A percentile compares a stretch with the other conserved stretches of the same genome.
These are phyloP conservation scores for Celoporthe dispersa DNA, from an alignment of 2,329 filamentous ascomycete genomes.

Conservation along the genomic window DNA sequence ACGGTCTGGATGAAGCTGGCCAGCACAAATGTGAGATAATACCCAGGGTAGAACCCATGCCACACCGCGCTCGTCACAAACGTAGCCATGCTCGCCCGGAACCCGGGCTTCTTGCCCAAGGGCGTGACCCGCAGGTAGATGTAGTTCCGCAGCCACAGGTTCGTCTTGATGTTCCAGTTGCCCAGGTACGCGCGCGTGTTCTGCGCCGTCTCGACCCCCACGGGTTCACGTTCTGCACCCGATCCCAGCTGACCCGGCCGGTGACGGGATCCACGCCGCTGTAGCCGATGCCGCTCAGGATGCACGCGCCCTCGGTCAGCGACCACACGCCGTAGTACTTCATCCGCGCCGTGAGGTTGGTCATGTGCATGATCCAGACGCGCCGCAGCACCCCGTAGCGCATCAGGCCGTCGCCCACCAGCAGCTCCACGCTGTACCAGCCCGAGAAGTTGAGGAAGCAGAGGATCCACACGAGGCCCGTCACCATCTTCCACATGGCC, in stretches of 20 bases:
- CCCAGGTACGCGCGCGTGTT: slow-evolving; percentile 92
- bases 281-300: slow-evolving; percentile 90
- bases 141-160: slow-evolving; percentile 94
- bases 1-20: slow-evolving; percentile 90
- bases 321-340: slow-evolving; percentile 99
- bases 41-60: slow-evolving; percentile 98
- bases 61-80: slow-evolving; percentile 95
- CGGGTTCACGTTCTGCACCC: slow-evolving; percentile 86
- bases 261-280: slow-evolving; percentile 87
- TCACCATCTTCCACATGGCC: slow-evolving; percentile 74
- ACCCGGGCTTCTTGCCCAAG: slow-evolving; percentile 93
- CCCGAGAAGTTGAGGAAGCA: slow-evolving; percentile 74
- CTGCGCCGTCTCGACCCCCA: slow-evolving; percentile 87
- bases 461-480: slow-evolving; percentile 79
- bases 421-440: slow-evolving; percentile 66
- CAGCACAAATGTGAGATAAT: slow-evolving; percentile 88
- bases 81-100: slow-evolving; percentile 90
- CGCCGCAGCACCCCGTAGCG: slow-evolving; percentile 71
- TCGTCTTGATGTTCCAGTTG: slow-evolving; percentile 98
- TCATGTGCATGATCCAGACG: slow-evolving; percentile 80
- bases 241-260: slow-evolving; percentile 86
- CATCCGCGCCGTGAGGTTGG: slow-evolving; percentile 78
- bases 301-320: slow-evolving; percentile 91
- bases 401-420: slow-evolving; percentile 70
- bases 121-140: slow-evolving; percentile 95